phyloP scores from a whole-genome alignment of 345 rosid genomes.

The Acer campestre region DNA sequence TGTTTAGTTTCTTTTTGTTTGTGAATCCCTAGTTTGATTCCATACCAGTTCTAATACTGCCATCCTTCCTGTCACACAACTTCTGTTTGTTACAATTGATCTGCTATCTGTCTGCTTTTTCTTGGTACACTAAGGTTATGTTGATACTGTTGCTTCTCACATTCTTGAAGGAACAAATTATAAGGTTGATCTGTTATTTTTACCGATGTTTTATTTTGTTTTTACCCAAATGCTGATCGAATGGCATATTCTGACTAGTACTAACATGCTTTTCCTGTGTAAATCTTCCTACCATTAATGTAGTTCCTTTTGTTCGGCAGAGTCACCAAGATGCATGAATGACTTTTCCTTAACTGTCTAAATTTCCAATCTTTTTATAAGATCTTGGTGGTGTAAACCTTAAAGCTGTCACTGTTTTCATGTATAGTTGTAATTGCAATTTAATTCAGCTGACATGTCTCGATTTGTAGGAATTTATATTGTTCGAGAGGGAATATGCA shows the following conservation, averaged over 20 bases:
- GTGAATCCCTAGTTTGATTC: slow-evolving; percentile 1
- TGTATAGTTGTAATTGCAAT: background rate
- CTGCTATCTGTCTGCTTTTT: background rate
- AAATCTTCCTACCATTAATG: background rate
- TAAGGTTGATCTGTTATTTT: background rate
- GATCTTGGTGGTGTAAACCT: background rate
- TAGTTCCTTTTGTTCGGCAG: background rate
- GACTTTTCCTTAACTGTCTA: background rate
- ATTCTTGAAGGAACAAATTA: background rate
- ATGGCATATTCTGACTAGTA: background rate
- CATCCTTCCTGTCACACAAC: background rate
- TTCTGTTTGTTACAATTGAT: background rate
- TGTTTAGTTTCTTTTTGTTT: background rate
- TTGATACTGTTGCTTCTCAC: background rate
- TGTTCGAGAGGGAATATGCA: slow-evolving; percentile 84
- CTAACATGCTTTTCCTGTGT: background rate
- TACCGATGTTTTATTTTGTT: background rate
- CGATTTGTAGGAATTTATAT: slow-evolving; percentile 70
- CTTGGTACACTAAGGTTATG: background rate
- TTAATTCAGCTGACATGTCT: slow-evolving; percentile 15
- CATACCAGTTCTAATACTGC: background rate
- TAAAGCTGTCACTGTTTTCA: background rate
- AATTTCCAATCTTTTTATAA: background rate
- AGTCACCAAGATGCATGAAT: background rate
- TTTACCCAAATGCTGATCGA: background rate